phyloP scores from a whole-genome alignment of 495 filamentous ascomycete species.

The Daldinia grandis region DNA sequence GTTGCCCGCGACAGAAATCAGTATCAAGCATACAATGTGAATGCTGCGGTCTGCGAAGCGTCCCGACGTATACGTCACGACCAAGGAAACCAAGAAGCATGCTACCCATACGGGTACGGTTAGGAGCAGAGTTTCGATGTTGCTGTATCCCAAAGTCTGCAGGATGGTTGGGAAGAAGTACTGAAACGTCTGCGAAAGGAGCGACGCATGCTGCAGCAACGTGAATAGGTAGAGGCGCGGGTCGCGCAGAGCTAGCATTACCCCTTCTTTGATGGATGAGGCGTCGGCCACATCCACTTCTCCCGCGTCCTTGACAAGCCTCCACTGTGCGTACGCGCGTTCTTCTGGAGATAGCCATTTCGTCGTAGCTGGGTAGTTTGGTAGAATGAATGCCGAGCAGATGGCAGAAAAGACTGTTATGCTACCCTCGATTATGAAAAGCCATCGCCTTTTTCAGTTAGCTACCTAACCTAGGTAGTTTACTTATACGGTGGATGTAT shows the following conservation, averaged over 20 bases:
- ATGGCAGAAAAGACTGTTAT: constrained; percentile 55
- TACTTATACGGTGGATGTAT: not conserved
- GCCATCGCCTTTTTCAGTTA: constrained; percentile 36
- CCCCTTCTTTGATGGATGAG: constrained; percentile 47
- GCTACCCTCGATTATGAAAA: constrained; percentile 55
- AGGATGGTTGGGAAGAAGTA: constrained; percentile 67
- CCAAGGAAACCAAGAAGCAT: constrained; percentile 48
- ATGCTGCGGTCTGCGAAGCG: constrained; percentile 54
- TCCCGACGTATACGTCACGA: constrained; percentile 51
- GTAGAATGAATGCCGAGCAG: constrained; percentile 49
- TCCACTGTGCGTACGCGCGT: constrained; percentile 51
- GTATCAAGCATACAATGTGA: constrained; percentile 54
- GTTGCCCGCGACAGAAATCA: constrained; percentile 60
- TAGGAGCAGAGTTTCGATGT: constrained; percentile 60
- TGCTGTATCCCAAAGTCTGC: constrained; percentile 59
- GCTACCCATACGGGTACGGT: constrained; percentile 60
- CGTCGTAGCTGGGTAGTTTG: constrained; percentile 56
- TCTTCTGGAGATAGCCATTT: constrained; percentile 55
- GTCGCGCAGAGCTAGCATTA: constrained; percentile 52
- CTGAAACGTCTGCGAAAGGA: constrained; percentile 55
- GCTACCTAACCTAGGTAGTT: too few species aligned
- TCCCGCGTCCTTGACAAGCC: constrained; percentile 53
- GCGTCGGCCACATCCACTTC: constrained; percentile 46
- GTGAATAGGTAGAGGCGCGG: constrained; percentile 57
- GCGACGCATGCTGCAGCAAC: constrained; percentile 54